Conservation (phyloP, 257 asterid genomes). For the Cynanchum wilfordii region DNA sequence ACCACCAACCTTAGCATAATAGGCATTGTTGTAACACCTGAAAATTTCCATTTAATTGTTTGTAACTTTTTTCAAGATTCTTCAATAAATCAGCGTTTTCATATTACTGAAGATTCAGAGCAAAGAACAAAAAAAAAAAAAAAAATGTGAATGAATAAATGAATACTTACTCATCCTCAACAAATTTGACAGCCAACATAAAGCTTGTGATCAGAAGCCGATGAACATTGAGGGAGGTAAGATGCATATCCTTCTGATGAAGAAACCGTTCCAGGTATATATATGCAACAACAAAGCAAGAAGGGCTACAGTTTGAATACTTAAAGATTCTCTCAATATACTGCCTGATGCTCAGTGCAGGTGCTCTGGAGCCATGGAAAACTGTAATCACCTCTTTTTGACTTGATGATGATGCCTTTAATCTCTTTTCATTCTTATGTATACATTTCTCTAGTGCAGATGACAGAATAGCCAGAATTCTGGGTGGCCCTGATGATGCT, state of each 20-base stretch:
- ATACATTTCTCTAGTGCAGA: constrained; percentile 30
- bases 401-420: constrained; percentile 24
- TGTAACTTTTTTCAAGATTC: too few relatives aligned
- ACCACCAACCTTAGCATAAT: constrained; percentile 45
- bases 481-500: constrained; percentile 20
- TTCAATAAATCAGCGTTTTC: neutral
- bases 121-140: neutral
- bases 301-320: constrained; percentile 37
- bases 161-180: constrained; percentile 36
- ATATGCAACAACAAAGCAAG: constrained; percentile 42
- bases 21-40: constrained; percentile 42
- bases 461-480: constrained; percentile 23
- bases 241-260: constrained; percentile 15
- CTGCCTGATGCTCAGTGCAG: constrained; percentile 32
- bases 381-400: constrained; percentile 17
- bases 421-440: constrained; percentile 27
- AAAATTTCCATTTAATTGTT: neutral
- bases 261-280: constrained; percentile 36
- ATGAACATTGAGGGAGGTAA: constrained; percentile 37
- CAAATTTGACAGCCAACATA: constrained; percentile 34
- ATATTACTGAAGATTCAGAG: neutral
- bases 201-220: constrained; percentile 36
- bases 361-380: constrained; percentile 36
- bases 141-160: neutral
- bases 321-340: constrained; percentile 39